These are phyloP conservation scores for Corinectria fuckeliana DNA, from an alignment of 2,329 filamentous ascomycete species.

Conservation along the genomic window DNA sequence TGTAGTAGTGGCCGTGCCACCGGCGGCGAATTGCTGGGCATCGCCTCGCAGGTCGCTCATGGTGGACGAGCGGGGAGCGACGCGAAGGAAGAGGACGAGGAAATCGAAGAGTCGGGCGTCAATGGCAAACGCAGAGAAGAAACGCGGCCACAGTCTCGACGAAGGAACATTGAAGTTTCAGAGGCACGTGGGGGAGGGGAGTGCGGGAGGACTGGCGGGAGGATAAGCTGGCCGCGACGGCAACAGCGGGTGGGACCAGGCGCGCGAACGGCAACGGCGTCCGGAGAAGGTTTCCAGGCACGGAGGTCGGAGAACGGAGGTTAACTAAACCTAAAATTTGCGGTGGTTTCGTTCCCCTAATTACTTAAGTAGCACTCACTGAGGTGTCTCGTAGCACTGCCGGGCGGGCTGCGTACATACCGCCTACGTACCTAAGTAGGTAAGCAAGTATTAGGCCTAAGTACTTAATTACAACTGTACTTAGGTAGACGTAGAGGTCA, in stretches of 20 bases:
- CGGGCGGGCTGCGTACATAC: too few species aligned
- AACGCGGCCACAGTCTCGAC: conserved; percentile 16
- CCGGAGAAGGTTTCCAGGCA: conserved; percentile 18
- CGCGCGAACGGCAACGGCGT: conserved; percentile 11
- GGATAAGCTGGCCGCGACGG: conserved; percentile 11
- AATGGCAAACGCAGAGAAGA: conserved; percentile 27
- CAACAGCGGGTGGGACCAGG: conserved; percentile 14
- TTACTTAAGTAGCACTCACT: too few species aligned
- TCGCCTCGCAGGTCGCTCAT: conserved; percentile 45
- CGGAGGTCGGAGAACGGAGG: conserved; percentile 12
- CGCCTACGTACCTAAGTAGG: neutral
- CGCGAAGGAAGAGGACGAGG: neutral
- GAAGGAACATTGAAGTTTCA: conserved; percentile 14
- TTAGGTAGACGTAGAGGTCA: neutral
- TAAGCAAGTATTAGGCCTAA: too few species aligned
- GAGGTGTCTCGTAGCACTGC: too few species aligned
- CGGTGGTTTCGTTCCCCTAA: neutral
- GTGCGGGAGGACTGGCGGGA: neutral
- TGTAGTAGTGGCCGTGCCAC: conserved; percentile 19
- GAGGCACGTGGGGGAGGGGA: conserved; percentile 4
- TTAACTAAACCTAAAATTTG: neutral
- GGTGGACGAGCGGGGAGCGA: conserved; percentile 26
- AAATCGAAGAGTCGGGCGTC: conserved; percentile 18
- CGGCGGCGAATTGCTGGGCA: conserved; percentile 38
- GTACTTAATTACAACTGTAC: too few species aligned